A percentile compares a stretch with the other conserved stretches of the same genome.
Conservation (phyloP, 2,329 filamentous ascomycete species). For the Talaromyces sp. region DNA sequence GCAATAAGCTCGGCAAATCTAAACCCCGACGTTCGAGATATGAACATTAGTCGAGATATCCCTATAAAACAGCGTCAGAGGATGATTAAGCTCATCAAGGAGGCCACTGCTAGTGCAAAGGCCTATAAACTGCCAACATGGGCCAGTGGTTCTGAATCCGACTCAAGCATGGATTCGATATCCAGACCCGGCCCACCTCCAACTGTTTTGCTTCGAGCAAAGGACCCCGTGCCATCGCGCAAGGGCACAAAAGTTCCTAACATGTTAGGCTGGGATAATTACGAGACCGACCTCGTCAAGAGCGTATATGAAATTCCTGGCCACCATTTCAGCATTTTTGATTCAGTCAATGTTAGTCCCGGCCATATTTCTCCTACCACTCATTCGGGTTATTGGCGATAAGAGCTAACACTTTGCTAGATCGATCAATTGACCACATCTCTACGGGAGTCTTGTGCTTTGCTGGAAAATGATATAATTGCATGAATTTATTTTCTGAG, state of each 20-base stretch:
- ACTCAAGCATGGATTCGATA: neutral
- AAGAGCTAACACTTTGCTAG: neutral
- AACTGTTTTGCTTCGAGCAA: slow-evolving; percentile 1
- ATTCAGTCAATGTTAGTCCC: neutral
- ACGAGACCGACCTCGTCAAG: neutral
- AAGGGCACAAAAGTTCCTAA: neutral
- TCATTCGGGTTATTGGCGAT: neutral
- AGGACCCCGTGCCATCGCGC: slow-evolving; percentile 7
- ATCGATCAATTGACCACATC: neutral
- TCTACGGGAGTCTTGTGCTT: neutral
- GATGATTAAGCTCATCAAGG: neutral
- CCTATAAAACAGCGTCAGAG: neutral
- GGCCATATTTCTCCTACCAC: neutral
- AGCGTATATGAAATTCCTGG: neutral
- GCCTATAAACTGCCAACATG: neutral
- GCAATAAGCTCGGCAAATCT: neutral
- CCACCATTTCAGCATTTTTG: neutral
- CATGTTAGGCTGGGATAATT: neutral
- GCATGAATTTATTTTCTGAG: neutral
- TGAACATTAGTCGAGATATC: neutral
- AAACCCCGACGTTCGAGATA: neutral
- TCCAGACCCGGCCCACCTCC: neutral
- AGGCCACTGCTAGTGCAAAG: neutral
- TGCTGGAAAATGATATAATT: neutral
- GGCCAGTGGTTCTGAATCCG: neutral